These are phyloP conservation scores for Trichoderma breve DNA, from an alignment of 2,329 filamentous ascomycete genomes.

Conservation along the genomic window DNA sequence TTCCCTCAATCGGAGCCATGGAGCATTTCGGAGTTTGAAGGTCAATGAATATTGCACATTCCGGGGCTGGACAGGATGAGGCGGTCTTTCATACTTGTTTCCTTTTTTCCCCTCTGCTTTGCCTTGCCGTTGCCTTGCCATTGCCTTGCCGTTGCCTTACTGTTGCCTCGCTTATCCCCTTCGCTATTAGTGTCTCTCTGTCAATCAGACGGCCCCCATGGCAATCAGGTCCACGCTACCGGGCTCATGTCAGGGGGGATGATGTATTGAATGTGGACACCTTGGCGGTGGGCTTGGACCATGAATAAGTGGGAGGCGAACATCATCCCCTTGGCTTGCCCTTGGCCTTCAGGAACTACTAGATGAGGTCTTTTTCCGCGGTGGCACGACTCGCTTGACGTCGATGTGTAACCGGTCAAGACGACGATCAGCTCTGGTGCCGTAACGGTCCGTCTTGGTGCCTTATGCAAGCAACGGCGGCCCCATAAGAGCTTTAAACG, in stretches of 20 bases:
- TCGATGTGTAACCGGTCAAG: not conserved
- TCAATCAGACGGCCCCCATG: not conserved
- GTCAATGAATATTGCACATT: not conserved
- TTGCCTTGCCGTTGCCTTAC: not conserved
- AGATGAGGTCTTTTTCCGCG: not conserved
- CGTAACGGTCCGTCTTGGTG: not conserved
- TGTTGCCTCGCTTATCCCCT: not conserved
- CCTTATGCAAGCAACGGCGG: not conserved
- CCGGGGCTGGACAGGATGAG: not conserved
- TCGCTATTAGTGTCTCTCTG: not conserved
- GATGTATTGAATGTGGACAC: not conserved
- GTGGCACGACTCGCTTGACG: constrained; percentile 5
- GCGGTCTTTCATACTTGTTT: constrained; percentile 9
- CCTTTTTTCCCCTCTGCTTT: not conserved
- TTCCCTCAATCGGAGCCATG: constrained; percentile 11
- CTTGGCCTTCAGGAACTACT: not conserved
- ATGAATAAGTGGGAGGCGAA: not conserved
- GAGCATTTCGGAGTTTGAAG: not conserved
- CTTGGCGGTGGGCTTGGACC: not conserved
- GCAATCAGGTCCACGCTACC: not conserved
- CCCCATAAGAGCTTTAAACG: not conserved
- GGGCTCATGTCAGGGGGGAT: not conserved
- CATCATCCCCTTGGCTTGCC: not conserved
- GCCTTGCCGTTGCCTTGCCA: not conserved
- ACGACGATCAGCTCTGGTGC: not conserved